Evolutionary conservation across 192 early-diverging fungal genomes (phyloP), one percentile per base, ranked within the genome.

Genomic region (Chytriomyces hyalinus): DNA sequence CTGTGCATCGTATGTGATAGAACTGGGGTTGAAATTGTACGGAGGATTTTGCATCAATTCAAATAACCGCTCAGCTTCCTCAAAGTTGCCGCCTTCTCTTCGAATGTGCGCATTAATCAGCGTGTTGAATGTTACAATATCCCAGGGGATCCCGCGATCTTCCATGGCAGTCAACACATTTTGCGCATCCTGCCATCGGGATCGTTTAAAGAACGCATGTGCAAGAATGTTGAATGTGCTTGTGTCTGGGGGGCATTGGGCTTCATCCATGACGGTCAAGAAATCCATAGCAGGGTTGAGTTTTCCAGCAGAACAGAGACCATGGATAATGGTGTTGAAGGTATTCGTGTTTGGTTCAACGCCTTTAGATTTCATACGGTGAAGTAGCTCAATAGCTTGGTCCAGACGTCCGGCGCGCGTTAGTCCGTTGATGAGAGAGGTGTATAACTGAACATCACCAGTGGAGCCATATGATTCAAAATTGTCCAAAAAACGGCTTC

Each of bases 21-120:
- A 7, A 22, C 59, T 60, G 8, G 67, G 76, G 53, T 36, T 17
- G 20, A 59, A 67, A 24, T 26, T 48, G 47, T 69, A 77, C 9
- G 76, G 76, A 8, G 76, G 67, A n/a, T 51, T 28, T 43, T 62
- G 67, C 77, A 78, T 78, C n/a, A 11, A 15, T 28, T 78, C 49
- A 53, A 61, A 65, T 43, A 78, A 61, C n/a, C 70, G 53, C 45
- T 28, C 22, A 13, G 68, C 77, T 45, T 78, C 77, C 43, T 47
- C 68, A 28, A 63, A 22, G 44, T 73, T 43, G 6, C 77, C 77
- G 6, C 77, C 77, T 24, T 78, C 77, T 8, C 77, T 53, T 7
- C 60, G 9, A 9, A 61, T 70, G 47, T 78, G 77, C 8, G 77
- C 77, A 61, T 45, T 65, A 43, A 78, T 78, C 45, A 77, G 48